Evolutionary conservation across 2,329 filamentous ascomycete species (phyloP), one percentile per base, ranked within the genome.

Genomic region (Epichloe coenophiala): DNA sequence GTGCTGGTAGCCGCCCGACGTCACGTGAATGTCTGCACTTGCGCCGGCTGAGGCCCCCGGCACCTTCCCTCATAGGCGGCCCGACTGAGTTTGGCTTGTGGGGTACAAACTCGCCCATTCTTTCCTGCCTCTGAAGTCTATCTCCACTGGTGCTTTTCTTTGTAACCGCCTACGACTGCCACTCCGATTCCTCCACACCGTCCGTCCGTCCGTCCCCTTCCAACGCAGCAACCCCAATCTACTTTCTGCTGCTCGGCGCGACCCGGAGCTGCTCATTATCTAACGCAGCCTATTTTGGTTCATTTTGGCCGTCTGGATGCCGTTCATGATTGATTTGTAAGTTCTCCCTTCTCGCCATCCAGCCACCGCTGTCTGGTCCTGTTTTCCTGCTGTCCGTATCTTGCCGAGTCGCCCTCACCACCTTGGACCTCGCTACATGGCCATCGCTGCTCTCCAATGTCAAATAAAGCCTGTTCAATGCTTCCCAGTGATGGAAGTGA

Each of bases 291-390:
- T 27, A 50, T 52, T 58, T 54, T 56, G 57, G 49, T 61, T 61
- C 57, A 54, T 52, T 48, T 51, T 53, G 59, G 62, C 61, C 67
- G 63, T 64, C 64, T 68, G 64, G 61, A 58, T 60, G 63, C 62
- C 62, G 61, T 68, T 64, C 59, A 64, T 72, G 70, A 64, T 74
- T 75, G 71, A 72, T 67, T 72, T 69, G 73, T 76, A 68, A 72
- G 73, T 76, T 54, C 52, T 57, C 55, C 45, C 45, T 53, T 48
- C 58, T 60, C 56, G 51, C 42, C 27, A 13, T 44, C 19, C 12
- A n/a, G 12, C 27, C 35, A 46, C 21, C 37, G 21, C n/a, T 39
- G 42, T 38, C 36, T 39, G 42, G 38, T 41, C 38, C 17, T 45
- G 61, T 63, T 60, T 61, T 61, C 60, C 57, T 57, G 63, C 64